Conservation (phyloP, 371 early-diverging fungal species). For the Nematocida sp. region DNA sequence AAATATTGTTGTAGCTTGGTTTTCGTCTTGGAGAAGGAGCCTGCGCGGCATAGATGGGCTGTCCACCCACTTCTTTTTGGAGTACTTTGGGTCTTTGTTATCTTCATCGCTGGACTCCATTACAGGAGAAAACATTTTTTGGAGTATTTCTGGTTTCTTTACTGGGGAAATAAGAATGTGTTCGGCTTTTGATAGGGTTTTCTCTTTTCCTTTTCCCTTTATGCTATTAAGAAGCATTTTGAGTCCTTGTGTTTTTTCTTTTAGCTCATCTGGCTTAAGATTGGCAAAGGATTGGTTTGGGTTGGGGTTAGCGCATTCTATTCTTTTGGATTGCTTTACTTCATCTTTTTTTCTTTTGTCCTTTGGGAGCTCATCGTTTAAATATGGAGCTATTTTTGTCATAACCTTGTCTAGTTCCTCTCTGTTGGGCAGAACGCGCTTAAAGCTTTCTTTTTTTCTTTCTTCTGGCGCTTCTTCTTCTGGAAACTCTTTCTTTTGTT, state of each 20-base stretch:
- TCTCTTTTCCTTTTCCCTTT: constrained; percentile 9
- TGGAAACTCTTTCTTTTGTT: neutral
- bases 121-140: neutral
- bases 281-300: constrained; percentile 50
- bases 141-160: neutral
- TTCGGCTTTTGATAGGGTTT: neutral
- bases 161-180: neutral
- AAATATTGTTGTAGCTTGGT: constrained; percentile 50
- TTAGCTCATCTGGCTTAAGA: constrained; percentile 43
- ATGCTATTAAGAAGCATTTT: constrained; percentile 27
- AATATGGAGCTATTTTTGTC: neutral
- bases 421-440: constrained; percentile 38
- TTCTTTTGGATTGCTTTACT: neutral
- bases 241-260: constrained; percentile 40
- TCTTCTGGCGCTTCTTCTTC: constrained; percentile 1
- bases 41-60: constrained; percentile 46
- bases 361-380: neutral
- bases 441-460: constrained; percentile 18
- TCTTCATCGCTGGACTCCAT: constrained; percentile 46
- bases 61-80: constrained; percentile 49
- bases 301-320: neutral
- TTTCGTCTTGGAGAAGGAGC: constrained; percentile 43
- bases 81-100: neutral
- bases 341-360: neutral
- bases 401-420: constrained; percentile 7